Percentiles rank a stretch among this genome's conserved stretches.
phyloP scores from a whole-genome alignment of 176 grass and related monocot genomes.

The Rhynchospora tenuis region DNA sequence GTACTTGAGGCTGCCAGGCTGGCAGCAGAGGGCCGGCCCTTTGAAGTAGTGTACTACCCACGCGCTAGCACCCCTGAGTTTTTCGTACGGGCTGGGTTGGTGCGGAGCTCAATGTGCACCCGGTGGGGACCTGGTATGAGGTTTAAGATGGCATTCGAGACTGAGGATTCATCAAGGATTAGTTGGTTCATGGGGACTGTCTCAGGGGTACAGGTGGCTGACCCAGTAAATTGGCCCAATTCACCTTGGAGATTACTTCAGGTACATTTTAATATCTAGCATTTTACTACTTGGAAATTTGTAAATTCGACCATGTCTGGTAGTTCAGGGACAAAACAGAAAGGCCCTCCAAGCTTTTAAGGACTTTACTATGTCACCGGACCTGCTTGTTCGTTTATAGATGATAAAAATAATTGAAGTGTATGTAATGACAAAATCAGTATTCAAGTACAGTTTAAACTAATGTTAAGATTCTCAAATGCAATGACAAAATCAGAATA shows the following conservation, averaged over 20 bases:
- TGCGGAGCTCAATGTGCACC: conserved; percentile 57
- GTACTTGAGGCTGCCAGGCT: conserved; percentile 63
- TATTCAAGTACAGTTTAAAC: not conserved
- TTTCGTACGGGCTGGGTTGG: conserved; percentile 50
- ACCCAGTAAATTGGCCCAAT: conserved; percentile 71
- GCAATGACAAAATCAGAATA: too few relatives aligned
- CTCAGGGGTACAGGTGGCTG: conserved; percentile 68
- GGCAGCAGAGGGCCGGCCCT: conserved; percentile 47
- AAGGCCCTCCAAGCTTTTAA: not conserved
- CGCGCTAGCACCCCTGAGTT: conserved; percentile 83
- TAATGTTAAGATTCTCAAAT: not conserved
- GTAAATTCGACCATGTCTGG: not conserved
- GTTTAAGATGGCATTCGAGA: conserved; percentile 98
- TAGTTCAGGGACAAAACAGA: not conserved
- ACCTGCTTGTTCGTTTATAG: not conserved
- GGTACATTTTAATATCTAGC: conserved; percentile 25
- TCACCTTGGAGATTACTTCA: conserved; percentile 94
- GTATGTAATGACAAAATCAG: not conserved
- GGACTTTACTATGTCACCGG: not conserved
- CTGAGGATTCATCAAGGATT: conserved; percentile 85
- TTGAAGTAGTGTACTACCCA: conserved; percentile 83
- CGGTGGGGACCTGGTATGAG: conserved; percentile 78
- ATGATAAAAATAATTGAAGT: not conserved
- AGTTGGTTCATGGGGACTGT: conserved; percentile 98
- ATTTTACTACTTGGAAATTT: not conserved